A percentile compares a stretch with the other conserved stretches of the same genome.
phyloP scores from a whole-genome alignment of 2,329 filamentous ascomycete genomes.

The Nothomitra cinnamomea region DNA sequence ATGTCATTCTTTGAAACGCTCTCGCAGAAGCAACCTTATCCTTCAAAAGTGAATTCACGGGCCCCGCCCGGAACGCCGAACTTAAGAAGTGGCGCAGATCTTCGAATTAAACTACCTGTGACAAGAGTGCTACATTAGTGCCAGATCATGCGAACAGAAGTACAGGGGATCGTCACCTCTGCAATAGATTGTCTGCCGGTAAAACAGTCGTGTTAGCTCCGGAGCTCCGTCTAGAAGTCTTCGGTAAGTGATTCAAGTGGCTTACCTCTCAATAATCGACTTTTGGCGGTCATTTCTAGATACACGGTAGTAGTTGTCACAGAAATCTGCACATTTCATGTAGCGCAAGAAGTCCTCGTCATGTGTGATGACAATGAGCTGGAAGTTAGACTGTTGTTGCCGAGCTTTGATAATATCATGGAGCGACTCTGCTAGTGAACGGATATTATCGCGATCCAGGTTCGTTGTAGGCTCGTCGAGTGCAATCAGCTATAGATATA shows the following conservation, averaged over 20 bases:
- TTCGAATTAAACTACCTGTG: not conserved
- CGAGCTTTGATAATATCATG: conserved; percentile 75
- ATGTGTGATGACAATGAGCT: conserved; percentile 96
- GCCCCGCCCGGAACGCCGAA: too few relatives aligned
- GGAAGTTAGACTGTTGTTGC: conserved; percentile 81
- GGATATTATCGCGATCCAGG: conserved; percentile 87
- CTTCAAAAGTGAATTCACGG: too few relatives aligned
- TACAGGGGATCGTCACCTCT: not conserved
- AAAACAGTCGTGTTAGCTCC: not conserved
- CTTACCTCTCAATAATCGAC: conserved; percentile 58
- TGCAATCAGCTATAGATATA: conserved; percentile 48
- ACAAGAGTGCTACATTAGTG: not conserved
- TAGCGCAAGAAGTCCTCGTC: conserved; percentile 88
- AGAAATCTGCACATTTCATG: conserved; percentile 90
- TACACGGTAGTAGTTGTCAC: conserved; percentile 81
- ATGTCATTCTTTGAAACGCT: too few relatives aligned
- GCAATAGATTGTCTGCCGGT: conserved; percentile 3
- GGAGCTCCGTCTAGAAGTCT: not conserved
- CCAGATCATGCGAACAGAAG: not conserved
- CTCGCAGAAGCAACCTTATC: too few relatives aligned
- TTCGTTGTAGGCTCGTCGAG: conserved; percentile 97
- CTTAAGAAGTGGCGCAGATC: too few relatives aligned
- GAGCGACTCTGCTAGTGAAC: conserved; percentile 66
- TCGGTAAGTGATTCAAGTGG: conserved; percentile 17
- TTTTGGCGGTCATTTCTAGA: conserved; percentile 71